Evolutionary conservation across 2,329 filamentous ascomycete genomes (phyloP), one percentile per base, ranked within the genome.

Genomic region (Aspergillus jensenii): DNA sequence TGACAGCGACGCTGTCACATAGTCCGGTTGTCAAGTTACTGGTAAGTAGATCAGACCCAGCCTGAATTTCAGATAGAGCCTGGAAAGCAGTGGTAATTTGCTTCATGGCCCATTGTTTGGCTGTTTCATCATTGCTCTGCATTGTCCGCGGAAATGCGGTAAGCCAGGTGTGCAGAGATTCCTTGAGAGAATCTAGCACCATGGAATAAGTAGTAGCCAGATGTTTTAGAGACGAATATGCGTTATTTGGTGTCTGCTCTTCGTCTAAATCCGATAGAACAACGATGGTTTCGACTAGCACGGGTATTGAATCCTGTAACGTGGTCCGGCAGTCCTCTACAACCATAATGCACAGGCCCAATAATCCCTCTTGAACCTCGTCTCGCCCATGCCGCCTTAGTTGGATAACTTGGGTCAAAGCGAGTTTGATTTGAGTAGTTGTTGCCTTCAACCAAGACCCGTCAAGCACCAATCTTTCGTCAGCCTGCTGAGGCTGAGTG

Each of bases 211-310:
- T 84, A 40, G 77, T 81, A 6, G 88, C 78, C 25, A 96, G 77
- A 60, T 87, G 82, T 27, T 80, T 80, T 4, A 96, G 72, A 15
- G 71, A 73, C 5, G 67, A 59, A 50, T 70, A 74, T 6, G 75
- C 69, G 39, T 74, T 62, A 40, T 74, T 73, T 2, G 66, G 61
- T 14, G 64, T 65, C 27, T 81, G 76, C 0, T 79, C 63, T 19
- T 77, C 79, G 19, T 84, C 77, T 1, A 81, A 75, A 17, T 82
- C 78, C 15, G 84, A 81, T 8, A 96, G 77, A 15, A 89, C 83
- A 66, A 97, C 85, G 23, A 93, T 80, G 3, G 90, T 93, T 71
- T 98, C 95, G 0, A 95, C 84, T 43, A 95, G 83, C 63, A 96
- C 85, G 0, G 83, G 72, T 3, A 85, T 77, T 51, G 89, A 91